These are phyloP conservation scores for Cucumis variabilis DNA, from an alignment of 331 rosid genomes.

Conservation along the genomic window DNA sequence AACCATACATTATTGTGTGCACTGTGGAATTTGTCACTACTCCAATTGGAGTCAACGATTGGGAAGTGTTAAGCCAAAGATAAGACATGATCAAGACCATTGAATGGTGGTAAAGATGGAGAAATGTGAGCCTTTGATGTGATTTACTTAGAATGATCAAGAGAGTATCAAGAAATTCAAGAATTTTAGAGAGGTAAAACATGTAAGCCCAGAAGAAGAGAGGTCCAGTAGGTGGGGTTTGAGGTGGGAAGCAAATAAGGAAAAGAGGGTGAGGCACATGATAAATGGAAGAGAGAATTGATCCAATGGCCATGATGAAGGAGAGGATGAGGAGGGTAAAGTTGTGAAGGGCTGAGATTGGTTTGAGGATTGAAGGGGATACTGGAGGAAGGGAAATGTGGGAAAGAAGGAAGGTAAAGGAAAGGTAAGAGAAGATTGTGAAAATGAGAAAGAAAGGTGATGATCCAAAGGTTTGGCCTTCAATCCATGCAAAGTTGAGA, in stretches of 20 bases:
- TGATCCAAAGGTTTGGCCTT: conserved; percentile 51
- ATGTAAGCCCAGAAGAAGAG: conserved; percentile 94
- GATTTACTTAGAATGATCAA: conserved; percentile 65
- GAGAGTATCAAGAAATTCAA: conserved; percentile 75
- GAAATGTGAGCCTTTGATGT: conserved; percentile 67
- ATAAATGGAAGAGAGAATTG: conserved; percentile 47
- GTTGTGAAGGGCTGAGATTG: conserved; percentile 63
- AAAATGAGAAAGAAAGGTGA: conserved; percentile 52
- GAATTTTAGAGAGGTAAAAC: conserved; percentile 82
- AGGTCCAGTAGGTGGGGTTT: conserved; percentile 64
- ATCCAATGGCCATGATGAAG: conserved; percentile 61
- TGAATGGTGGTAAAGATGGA: conserved; percentile 94
- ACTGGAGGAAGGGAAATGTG: conserved; percentile 51
- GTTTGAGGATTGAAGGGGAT: conserved; percentile 46
- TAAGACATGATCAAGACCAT: conserved; percentile 74
- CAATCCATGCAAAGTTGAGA: conserved; percentile 66
- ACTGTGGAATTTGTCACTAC: conserved; percentile 67
- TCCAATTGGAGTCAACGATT: conserved; percentile 77
- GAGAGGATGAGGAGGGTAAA: conserved; percentile 63
- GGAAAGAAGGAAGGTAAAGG: conserved; percentile 54
- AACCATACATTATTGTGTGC: conserved; percentile 84
- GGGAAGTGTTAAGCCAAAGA: conserved; percentile 67
- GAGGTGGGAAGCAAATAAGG: conserved; percentile 57
- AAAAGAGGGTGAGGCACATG: conserved; percentile 46
- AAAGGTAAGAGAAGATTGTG: conserved; percentile 55